Evolutionary conservation across 2,329 filamentous ascomycete species (phyloP).

Genomic region (Ophiostoma pallidulum): DNA sequence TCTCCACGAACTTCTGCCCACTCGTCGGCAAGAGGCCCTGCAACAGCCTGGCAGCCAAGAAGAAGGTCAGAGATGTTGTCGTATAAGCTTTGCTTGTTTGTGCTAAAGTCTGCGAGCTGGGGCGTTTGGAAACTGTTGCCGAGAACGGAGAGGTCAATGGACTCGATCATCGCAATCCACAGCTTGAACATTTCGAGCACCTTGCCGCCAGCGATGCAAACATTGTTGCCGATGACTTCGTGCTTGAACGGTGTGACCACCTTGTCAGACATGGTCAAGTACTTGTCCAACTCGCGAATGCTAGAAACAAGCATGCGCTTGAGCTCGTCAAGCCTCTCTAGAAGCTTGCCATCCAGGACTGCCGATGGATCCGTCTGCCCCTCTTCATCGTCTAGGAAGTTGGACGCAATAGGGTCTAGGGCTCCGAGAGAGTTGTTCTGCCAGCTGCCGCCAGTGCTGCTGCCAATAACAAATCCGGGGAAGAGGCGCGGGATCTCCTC

Average conservation of each 20-base stretch:
- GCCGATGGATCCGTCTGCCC: conserved; percentile 60
- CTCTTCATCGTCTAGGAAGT: conserved; percentile 80
- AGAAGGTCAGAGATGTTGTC: conserved; percentile 87
- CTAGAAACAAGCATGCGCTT: conserved; percentile 78
- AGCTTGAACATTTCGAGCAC: conserved; percentile 83
- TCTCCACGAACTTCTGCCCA: conserved; percentile 91
- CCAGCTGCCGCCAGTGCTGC: conserved; percentile 79
- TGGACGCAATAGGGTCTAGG: conserved; percentile 64
- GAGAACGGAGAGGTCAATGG: conserved; percentile 75
- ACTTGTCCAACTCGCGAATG: conserved; percentile 80
- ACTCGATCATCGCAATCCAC: conserved; percentile 85
- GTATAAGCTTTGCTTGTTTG: conserved; percentile 88
- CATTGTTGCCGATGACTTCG: conserved; percentile 67
- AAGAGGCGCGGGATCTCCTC: conserved; percentile 89
- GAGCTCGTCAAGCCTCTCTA: conserved; percentile 78
- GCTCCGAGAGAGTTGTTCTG: conserved; percentile 58
- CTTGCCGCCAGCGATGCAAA: conserved; percentile 68
- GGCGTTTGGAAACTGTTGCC: conserved; percentile 73
- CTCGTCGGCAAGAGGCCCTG: conserved; percentile 83
- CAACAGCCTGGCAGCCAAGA: conserved; percentile 81
- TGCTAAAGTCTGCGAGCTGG: conserved; percentile 75
- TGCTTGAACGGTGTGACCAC: conserved; percentile 72
- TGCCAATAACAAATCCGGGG: conserved; percentile 86
- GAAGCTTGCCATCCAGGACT: conserved; percentile 62
- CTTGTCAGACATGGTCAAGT: conserved; percentile 67